phyloP scores from a whole-genome alignment of 2,329 filamentous ascomycete genomes.

The Plenodomus biglobosus region DNA sequence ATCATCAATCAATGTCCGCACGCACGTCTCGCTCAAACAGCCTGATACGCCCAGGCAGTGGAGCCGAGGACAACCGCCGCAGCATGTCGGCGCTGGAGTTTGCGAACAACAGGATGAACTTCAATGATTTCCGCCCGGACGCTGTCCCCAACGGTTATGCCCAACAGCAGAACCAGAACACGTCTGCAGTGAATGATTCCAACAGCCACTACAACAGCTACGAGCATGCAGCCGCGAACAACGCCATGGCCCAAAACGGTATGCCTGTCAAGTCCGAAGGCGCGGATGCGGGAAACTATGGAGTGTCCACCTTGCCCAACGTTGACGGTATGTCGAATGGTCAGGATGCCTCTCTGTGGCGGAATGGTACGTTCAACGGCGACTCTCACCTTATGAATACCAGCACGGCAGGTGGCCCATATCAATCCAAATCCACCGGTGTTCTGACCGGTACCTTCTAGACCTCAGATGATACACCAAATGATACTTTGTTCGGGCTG shows the following conservation, averaged over 20 bases:
- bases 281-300: conserved; percentile 32
- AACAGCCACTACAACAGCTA: conserved; percentile 38
- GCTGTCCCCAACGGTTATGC: conserved; percentile 31
- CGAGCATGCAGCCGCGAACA: conserved; percentile 32
- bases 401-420: conserved; percentile 51
- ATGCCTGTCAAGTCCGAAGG: conserved; percentile 41
- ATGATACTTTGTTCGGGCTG: conserved; percentile 53
- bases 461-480: conserved; percentile 47
- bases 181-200: conserved; percentile 13
- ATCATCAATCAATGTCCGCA: conserved; percentile 49
- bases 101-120: conserved; percentile 36
- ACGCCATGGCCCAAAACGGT: conserved; percentile 38
- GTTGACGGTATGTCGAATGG: conserved; percentile 40
- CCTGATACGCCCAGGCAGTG: conserved; percentile 47
- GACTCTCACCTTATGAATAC: conserved; percentile 50
- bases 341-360: conserved; percentile 46
- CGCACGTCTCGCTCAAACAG: conserved; percentile 54
- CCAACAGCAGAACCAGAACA: conserved; percentile 30
- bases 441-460: conserved; percentile 48
- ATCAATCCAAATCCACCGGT: conserved; percentile 48
- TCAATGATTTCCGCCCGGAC: conserved; percentile 41
- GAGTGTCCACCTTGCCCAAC: conserved; percentile 39
- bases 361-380: conserved; percentile 47
- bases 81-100: conserved; percentile 43
- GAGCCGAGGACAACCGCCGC: conserved; percentile 41